A percentile compares a stretch with the other conserved stretches of the same genome.
Evolutionary conservation across 2,329 filamentous ascomycete species (phyloP).

Genomic region (Fusarium algeriense): DNA sequence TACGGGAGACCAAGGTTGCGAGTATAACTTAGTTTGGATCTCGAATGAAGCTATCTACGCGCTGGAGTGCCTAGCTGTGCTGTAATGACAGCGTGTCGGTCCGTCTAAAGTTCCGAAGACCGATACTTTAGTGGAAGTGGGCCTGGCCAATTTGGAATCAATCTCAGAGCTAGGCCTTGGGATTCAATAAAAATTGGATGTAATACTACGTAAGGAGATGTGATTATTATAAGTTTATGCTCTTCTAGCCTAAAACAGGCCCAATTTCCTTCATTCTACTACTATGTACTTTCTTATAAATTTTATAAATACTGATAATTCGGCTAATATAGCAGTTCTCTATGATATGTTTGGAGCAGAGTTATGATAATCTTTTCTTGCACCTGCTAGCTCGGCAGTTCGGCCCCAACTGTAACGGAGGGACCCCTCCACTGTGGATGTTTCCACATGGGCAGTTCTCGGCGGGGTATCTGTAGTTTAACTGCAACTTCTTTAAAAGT

Average conservation of each 20-base stretch:
- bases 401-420: neutral
- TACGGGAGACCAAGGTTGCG: constrained; percentile 5
- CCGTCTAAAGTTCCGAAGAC: constrained; percentile 40
- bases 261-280: too few species aligned
- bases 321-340: too few species aligned
- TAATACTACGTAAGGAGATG: too few species aligned
- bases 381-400: neutral
- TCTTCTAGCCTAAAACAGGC: too few species aligned
- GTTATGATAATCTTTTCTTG: too few species aligned
- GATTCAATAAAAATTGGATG: too few species aligned
- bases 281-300: too few species aligned
- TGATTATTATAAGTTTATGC: too few species aligned
- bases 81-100: constrained; percentile 46
- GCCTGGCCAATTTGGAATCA: constrained; percentile 23
- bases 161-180: neutral
- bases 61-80: constrained; percentile 15
- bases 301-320: too few species aligned
- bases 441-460: constrained; percentile 25
- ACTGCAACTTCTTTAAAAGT: constrained; percentile 25
- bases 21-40: constrained; percentile 8
- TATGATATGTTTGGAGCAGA: too few species aligned
- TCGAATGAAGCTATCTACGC: constrained; percentile 30
- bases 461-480: constrained; percentile 27
- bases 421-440: constrained; percentile 29
- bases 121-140: neutral